Evolutionary conservation across 2,329 filamentous ascomycete species (phyloP), one percentile per base, ranked within the genome.

Genomic region (Diaporthe ilicicola): DNA sequence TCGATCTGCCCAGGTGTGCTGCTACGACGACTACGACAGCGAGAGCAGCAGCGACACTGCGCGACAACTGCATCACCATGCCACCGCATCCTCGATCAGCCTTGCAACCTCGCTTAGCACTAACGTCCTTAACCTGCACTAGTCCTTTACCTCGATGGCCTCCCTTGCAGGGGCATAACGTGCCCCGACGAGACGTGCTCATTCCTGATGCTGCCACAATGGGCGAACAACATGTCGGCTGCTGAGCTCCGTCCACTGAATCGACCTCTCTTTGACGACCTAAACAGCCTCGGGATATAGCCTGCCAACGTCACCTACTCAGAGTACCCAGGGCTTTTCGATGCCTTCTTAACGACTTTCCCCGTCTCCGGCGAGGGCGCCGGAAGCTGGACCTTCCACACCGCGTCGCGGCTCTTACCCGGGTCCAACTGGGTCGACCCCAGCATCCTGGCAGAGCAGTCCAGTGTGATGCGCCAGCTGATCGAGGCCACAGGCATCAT

Each of bases 41-140:
- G n/a, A n/a, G n/a, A n/a, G 8, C n/a, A 12, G 15, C 17, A 2
- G 12, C 12, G 17, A 17, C 9, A 7, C 54, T 54, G 12, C 24
- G 1, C n/a, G 19, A n/a, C 34, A 24, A 12, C 27, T 27, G 15
- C n/a, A 37, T 55, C 51, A 67, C 71, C 68, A 72, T 22, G 62
- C 94, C 71, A 94, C 73, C 2, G 77, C 79, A 75, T 82, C 79
- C 72, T 85, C 79, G 34, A 94, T 85, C 87, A 89, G 93, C 24
- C 78, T 80, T 55, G 81, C 82, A 0, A 94, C 88, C 1, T 84
- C 84, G 2, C 79, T 78, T 0, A 88, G 89, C 42, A 93, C 90
- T 73, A 93, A 76, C 68, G 77, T 76, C 22, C 77, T 77, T 64
- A 94, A 79, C 67, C 76, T 79, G 4, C 81, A 81, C 83, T 81